These are phyloP conservation scores for Daedalea quercina DNA, from an alignment of 768 basidiomycete species.

Conservation along the genomic window DNA sequence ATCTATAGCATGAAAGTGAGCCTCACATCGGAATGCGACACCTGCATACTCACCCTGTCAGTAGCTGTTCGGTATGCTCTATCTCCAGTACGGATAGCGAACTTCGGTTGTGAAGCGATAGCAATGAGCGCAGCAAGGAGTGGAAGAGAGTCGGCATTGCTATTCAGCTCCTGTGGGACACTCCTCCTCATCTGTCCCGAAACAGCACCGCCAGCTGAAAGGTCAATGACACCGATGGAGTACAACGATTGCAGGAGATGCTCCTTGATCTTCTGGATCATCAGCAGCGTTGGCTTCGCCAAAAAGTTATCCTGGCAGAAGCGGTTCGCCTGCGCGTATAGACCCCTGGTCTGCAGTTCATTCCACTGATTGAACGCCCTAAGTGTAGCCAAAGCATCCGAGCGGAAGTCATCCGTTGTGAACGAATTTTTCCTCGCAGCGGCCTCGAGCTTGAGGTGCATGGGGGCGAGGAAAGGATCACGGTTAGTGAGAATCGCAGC, in stretches of 20 bases:
- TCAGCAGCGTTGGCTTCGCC: constrained; percentile 73
- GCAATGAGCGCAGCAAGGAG: constrained; percentile 80
- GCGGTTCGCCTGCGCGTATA: constrained; percentile 58
- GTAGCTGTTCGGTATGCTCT: constrained; percentile 64
- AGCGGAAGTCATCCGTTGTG: constrained; percentile 73
- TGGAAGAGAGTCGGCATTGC: constrained; percentile 67
- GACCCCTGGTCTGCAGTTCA: constrained; percentile 56
- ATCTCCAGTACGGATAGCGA: constrained; percentile 70
- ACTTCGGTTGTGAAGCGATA: constrained; percentile 84
- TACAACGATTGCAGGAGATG: constrained; percentile 76
- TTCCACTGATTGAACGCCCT: constrained; percentile 83
- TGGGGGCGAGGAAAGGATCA: constrained; percentile 85
- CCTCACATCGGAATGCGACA: not conserved
- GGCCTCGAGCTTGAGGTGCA: constrained; percentile 67
- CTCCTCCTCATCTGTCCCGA: constrained; percentile 22
- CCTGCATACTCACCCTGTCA: constrained; percentile 60
- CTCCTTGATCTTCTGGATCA: constrained; percentile 73
- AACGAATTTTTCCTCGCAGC: constrained; percentile 69
- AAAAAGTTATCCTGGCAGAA: constrained; percentile 88
- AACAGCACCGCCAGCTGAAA: constrained; percentile 54
- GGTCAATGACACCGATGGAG: constrained; percentile 73
- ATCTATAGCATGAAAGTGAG: constrained; percentile 32
- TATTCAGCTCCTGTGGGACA: constrained; percentile 64
- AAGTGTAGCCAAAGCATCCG: constrained; percentile 75
- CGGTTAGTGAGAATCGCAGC: constrained; percentile 89